Percentiles rank a stretch among this genome's conserved stretches.
Conservation (phyloP, 2,329 filamentous ascomycete genomes). For the Pestalotiopsis sp. region DNA sequence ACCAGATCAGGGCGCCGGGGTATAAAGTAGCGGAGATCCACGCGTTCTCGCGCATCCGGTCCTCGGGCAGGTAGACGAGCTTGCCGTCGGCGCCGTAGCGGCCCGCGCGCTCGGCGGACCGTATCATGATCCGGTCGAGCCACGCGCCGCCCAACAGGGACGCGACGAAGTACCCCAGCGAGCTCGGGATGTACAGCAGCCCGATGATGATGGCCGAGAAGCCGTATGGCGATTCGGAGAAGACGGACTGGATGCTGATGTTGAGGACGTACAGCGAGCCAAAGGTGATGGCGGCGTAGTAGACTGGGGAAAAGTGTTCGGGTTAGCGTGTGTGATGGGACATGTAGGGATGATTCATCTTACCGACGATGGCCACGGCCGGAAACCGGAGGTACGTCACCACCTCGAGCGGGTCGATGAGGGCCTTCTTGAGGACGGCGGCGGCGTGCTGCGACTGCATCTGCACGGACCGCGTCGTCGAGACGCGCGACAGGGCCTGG, state of each 20-base stretch:
- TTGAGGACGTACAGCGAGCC: constrained; percentile 77
- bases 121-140: constrained; percentile 81
- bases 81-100: constrained; percentile 69
- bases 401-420: constrained; percentile 74
- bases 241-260: constrained; percentile 73
- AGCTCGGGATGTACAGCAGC: constrained; percentile 75
- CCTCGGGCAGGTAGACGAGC: constrained; percentile 73
- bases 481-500: constrained; percentile 48
- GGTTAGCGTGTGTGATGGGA: not conserved
- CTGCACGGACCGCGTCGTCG: constrained; percentile 64
- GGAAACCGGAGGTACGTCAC: constrained; percentile 74
- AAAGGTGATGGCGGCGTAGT: constrained; percentile 76
- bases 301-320: constrained; percentile 44
- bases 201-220: constrained; percentile 72
- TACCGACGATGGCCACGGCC: constrained; percentile 65
- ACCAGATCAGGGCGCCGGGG: constrained; percentile 71
- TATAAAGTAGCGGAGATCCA: constrained; percentile 75
- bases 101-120: constrained; percentile 71
- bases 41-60: constrained; percentile 81
- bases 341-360: not conserved
- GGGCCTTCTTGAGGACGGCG: constrained; percentile 56
- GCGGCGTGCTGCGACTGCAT: constrained; percentile 56
- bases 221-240: constrained; percentile 67
- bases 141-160: constrained; percentile 73
- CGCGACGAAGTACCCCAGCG: constrained; percentile 71